Evolutionary conservation across 2,329 filamentous ascomycete genomes (phyloP).

Genomic region (Ceratocystis diversiconidia): DNA sequence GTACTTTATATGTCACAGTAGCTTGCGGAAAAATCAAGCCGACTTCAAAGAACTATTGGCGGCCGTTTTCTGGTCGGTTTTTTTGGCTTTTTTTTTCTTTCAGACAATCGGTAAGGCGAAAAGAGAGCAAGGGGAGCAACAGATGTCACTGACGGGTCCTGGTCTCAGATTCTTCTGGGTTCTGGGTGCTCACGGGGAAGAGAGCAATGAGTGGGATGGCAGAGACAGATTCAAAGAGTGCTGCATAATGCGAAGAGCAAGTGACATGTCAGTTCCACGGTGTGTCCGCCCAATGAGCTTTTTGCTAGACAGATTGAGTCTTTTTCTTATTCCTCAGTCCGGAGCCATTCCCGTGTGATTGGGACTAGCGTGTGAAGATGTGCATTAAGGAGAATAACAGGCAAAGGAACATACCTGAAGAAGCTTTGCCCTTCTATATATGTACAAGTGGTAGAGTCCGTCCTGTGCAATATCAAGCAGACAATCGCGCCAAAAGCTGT

Average conservation of each 20-base stretch:
- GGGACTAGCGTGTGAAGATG: background rate
- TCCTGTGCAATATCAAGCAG: background rate
- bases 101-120: background rate
- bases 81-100: background rate
- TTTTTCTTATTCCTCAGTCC: background rate
- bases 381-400: background rate
- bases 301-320: background rate
- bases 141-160: background rate
- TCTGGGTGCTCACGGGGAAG: background rate
- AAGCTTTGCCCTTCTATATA: background rate
- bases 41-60: background rate
- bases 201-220: background rate
- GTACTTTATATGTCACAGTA: background rate
- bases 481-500: background rate
- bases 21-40: background rate
- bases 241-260: background rate
- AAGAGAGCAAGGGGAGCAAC: background rate
- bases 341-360: background rate
- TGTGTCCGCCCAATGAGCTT: background rate
- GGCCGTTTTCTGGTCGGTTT: background rate
- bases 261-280: conserved; percentile 4
- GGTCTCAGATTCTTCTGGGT: conserved; percentile 3
- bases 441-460: background rate
- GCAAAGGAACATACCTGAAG: background rate
- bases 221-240: background rate